Percentiles rank a stretch among this genome's conserved stretches.
Conservation (phyloP, 139 green algal species). For the Chlamydomonas eustigma region DNA sequence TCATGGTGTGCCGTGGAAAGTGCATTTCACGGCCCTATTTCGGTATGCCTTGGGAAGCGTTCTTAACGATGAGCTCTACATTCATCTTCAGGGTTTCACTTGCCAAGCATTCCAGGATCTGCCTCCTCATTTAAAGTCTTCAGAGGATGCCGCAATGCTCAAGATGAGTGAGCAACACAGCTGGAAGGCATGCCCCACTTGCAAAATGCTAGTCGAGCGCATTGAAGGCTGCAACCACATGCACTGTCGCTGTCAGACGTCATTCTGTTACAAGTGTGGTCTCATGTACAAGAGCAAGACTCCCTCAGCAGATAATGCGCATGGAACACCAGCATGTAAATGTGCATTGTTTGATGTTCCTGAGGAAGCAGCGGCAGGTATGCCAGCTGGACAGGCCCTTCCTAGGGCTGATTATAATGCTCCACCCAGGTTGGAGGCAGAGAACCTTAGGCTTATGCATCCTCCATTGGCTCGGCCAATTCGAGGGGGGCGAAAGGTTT, state of each 20-base stretch:
- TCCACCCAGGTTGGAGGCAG: no score
- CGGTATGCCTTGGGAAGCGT: no score
- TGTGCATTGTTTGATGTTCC: constrained; percentile 5
- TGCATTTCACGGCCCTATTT: no score
- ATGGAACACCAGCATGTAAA: constrained; percentile 18
- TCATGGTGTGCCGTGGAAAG: no score
- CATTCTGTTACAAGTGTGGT: constrained; percentile 53
- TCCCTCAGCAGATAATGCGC: constrained; percentile 28
- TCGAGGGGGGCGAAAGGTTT: no score
- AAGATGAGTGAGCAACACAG: constrained; percentile 16
- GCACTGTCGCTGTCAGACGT: constrained; percentile 34
- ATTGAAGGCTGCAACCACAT: constrained; percentile 53
- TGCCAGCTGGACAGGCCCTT: no score
- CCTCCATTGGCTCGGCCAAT: no score
- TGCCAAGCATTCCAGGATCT: constrained; percentile 48
- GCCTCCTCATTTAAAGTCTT: constrained; percentile 31
- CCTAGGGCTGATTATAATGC: no score
- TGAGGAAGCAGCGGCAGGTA: no score
- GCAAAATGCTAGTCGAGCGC: constrained; percentile 40
- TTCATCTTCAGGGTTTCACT: constrained; percentile 42
- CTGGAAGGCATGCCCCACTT: constrained; percentile 47
- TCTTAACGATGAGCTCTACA: no score
- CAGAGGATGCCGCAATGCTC: constrained; percentile 45
- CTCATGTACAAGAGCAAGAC: constrained; percentile 15
- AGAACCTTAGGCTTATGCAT: no score